phyloP scores from a whole-genome alignment of 139 green algal genomes.

The Diplosphaera chodatii region DNA sequence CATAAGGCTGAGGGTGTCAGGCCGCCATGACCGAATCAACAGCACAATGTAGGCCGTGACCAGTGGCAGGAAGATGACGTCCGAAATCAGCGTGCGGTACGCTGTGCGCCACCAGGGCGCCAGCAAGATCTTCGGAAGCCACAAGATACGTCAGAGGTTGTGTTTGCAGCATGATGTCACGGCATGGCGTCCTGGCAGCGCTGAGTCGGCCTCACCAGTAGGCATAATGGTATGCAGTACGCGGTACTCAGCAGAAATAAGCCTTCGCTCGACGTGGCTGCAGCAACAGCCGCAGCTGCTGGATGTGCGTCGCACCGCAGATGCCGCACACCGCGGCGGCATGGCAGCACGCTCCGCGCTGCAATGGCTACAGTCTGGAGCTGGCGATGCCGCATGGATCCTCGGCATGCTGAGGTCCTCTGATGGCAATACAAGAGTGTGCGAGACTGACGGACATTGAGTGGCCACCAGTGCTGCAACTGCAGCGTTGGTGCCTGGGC shows the following conservation, averaged over 20 bases:
- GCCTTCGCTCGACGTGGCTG: background rate
- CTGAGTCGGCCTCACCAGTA: background rate
- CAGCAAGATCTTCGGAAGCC: slow-evolving; percentile 12
- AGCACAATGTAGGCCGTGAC: slow-evolving; percentile 44
- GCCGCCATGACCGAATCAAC: slow-evolving; percentile 47
- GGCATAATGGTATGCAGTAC: background rate
- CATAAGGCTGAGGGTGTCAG: slow-evolving; percentile 61
- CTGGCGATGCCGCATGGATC: no score
- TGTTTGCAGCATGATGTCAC: no score
- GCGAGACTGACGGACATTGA: no score
- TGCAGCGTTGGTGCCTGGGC: no score
- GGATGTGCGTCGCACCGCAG: background rate
- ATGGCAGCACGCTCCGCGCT: no score
- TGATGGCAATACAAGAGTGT: no score
- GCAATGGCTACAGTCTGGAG: no score
- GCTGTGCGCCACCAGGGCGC: slow-evolving; percentile 7
- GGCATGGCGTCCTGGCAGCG: no score
- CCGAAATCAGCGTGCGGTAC: background rate
- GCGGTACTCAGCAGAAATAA: background rate
- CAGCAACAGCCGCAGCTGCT: no score
- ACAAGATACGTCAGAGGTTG: background rate
- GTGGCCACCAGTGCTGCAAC: no score
- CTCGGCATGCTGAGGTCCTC: no score
- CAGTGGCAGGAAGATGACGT: slow-evolving; percentile 33
- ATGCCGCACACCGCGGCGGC: background rate